A percentile compares a stretch with the other conserved stretches of the same genome.
These are phyloP conservation scores for Tolypocladium capitatum DNA, from an alignment of 2,329 filamentous ascomycete genomes.

Conservation along the genomic window DNA sequence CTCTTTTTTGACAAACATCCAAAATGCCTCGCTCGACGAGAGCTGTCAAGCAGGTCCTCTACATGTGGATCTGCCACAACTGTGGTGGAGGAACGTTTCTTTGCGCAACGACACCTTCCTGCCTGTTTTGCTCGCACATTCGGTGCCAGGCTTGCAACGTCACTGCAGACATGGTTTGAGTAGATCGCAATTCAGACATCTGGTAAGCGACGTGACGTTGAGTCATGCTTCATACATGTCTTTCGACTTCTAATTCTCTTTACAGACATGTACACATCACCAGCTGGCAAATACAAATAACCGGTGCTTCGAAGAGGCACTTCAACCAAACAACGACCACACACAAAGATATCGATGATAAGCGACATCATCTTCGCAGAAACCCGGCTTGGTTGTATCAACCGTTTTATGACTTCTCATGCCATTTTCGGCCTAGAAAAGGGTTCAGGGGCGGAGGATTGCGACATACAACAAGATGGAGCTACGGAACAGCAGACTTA, in stretches of 20 bases:
- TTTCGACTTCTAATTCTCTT: neutral
- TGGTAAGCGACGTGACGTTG: neutral
- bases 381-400: neutral
- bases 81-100: constrained; percentile 3
- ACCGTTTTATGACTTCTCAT: neutral
- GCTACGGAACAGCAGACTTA: neutral
- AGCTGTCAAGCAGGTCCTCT: neutral
- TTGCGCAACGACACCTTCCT: constrained; percentile 3
- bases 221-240: neutral
- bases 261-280: neutral
- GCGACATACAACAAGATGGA: neutral
- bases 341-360: neutral
- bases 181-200: neutral
- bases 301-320: neutral
- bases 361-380: neutral
- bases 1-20: neutral
- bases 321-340: neutral
- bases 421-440: too few relatives aligned
- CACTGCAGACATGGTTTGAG: neutral
- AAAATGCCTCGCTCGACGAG: constrained; percentile 1
- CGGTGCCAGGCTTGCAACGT: neutral
- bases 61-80: constrained; percentile 5
- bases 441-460: neutral
- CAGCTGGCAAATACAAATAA: neutral
- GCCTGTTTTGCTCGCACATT: constrained; percentile 2